Evolutionary conservation across 441 rosid genomes (phyloP).

Genomic region (Aleurites moluccanus): DNA sequence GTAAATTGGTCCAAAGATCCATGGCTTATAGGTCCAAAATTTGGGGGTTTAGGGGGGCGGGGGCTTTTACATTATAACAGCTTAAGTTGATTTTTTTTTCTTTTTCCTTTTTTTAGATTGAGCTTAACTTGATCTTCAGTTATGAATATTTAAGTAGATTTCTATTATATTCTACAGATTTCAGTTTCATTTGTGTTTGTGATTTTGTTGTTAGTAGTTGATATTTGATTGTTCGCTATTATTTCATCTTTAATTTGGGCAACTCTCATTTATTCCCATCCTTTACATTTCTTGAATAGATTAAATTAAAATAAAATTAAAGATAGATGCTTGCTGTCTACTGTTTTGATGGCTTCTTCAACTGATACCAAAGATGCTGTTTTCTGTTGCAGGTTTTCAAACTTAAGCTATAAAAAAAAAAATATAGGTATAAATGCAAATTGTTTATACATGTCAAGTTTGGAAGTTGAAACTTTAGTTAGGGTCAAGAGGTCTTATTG

Average conservation of each 20-base stretch:
- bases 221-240: constrained; percentile 41
- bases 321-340: constrained; percentile 80
- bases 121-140: constrained; percentile 20
- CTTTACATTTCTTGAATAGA: constrained; percentile 8
- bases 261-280: constrained; percentile 34
- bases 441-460: constrained; percentile 40
- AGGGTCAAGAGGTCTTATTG: constrained; percentile 32
- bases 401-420: constrained; percentile 50
- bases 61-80: constrained; percentile 8
- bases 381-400: constrained; percentile 71
- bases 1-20: too few relatives aligned
- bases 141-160: constrained; percentile 34
- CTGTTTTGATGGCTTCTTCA: constrained; percentile 63
- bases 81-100: constrained; percentile 17
- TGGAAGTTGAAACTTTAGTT: constrained; percentile 59
- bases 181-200: constrained; percentile 41
- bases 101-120: too few relatives aligned
- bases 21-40: too few relatives aligned
- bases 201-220: constrained; percentile 48
- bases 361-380: constrained; percentile 87
- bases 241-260: constrained; percentile 19
- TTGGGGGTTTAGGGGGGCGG: constrained; percentile 36
- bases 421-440: constrained; percentile 16
- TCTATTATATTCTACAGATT: constrained; percentile 42
- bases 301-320: constrained; percentile 14